Percentiles rank a stretch among this genome's conserved stretches.
phyloP scores from a whole-genome alignment of 2,329 filamentous ascomycete species.

The Microsporum ferrugineum region DNA sequence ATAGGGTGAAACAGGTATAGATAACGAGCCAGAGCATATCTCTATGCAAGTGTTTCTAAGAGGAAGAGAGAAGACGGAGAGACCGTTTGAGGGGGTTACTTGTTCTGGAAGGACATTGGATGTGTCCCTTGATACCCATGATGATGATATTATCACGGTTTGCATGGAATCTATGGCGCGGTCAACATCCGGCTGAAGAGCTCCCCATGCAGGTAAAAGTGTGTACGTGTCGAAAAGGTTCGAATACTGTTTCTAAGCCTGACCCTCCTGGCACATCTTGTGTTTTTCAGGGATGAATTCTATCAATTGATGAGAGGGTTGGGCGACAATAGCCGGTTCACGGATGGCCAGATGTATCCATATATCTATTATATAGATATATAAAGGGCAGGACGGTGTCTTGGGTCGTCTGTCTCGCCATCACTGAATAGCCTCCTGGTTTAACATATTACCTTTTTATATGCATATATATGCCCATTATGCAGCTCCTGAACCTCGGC shows the following conservation, averaged over 20 bases:
- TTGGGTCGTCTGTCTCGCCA: not conserved
- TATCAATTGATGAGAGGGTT: not conserved
- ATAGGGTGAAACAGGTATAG: not conserved
- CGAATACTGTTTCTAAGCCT: not conserved
- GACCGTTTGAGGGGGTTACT: not conserved
- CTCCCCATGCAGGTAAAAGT: not conserved
- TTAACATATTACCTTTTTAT: not conserved
- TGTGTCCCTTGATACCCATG: not conserved
- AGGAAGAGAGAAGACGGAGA: not conserved
- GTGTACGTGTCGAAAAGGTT: not conserved
- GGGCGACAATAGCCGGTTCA: not conserved
- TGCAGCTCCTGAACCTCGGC: not conserved
- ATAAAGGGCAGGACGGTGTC: not conserved
- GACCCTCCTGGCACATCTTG: not conserved
- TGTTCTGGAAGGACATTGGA: not conserved
- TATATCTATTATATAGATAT: not conserved
- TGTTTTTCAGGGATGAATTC: not conserved
- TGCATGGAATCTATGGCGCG: not conserved
- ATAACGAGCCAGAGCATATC: not conserved
- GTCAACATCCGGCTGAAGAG: not conserved
- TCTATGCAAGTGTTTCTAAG: not conserved
- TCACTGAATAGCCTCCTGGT: not conserved
- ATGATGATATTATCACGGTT: not conserved
- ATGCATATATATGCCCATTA: not conserved
- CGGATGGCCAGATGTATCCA: not conserved